Conservation (phyloP, 1,284 basidiomycete genomes). For the Exobasidium rhododendri region DNA sequence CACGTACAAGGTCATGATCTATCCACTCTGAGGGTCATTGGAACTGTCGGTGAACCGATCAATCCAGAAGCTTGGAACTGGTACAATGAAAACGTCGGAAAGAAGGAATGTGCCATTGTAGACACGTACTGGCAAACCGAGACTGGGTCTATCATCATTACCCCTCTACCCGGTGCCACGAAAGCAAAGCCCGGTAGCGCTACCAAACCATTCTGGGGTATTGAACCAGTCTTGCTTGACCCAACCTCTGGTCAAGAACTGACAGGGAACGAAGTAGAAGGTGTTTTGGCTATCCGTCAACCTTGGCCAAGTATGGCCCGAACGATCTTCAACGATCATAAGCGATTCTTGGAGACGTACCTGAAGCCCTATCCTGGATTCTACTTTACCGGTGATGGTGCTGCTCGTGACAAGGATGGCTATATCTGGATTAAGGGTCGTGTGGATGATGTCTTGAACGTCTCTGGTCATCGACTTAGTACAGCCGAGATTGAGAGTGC, state of each 20-base stretch:
- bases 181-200: slow-evolving; percentile 94
- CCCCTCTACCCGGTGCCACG: slow-evolving; percentile 91
- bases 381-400: slow-evolving; percentile 97
- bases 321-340: slow-evolving; percentile 87
- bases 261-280: slow-evolving; percentile 79
- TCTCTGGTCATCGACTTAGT: slow-evolving; percentile 88
- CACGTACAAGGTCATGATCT: slow-evolving; percentile 84
- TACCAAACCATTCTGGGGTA: slow-evolving; percentile 96
- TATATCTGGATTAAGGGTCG: slow-evolving; percentile 90
- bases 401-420: slow-evolving; percentile 86
- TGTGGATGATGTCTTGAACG: slow-evolving; percentile 73
- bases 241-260: slow-evolving; percentile 73
- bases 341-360: slow-evolving; percentile 88
- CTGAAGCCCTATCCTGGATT: slow-evolving; percentile 68
- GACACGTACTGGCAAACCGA: slow-evolving; percentile 80
- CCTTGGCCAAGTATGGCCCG: slow-evolving; percentile 98
- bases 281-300: slow-evolving; percentile 78
- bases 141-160: slow-evolving; percentile 90
- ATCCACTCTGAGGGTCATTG: slow-evolving; percentile 77
- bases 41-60: slow-evolving; percentile 94
- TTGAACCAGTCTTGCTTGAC: slow-evolving; percentile 84
- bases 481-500: slow-evolving; percentile 98
- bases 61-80: slow-evolving; percentile 99
- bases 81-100: slow-evolving; percentile 93
- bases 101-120: slow-evolving; percentile 84